Percentiles rank a stretch among this genome's conserved stretches.
Conservation (phyloP, 805 yeast species). For the Kazachstania viticola region DNA sequence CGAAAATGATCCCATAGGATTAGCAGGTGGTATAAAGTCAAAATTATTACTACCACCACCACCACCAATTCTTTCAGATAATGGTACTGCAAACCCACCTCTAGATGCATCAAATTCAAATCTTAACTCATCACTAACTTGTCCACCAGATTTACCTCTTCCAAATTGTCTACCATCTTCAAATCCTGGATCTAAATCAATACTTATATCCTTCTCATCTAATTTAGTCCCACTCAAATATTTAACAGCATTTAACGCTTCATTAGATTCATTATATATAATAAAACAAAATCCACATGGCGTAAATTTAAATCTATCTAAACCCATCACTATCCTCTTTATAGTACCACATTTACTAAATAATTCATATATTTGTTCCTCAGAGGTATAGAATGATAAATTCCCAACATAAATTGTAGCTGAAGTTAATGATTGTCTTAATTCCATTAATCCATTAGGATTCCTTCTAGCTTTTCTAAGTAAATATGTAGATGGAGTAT, state of each 20-base stretch:
- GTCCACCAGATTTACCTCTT: conserved; percentile 88
- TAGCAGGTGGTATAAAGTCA: conserved; percentile 6
- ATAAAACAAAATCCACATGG: conserved; percentile 98
- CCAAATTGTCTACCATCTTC: conserved; percentile 94
- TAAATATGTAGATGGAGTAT: conserved; percentile 59
- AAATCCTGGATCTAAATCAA: conserved; percentile 94
- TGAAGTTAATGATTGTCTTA: conserved; percentile 53
- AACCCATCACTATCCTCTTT: conserved; percentile 81
- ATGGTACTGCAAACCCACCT: conserved; percentile 35
- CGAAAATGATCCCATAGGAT: conserved; percentile 8
- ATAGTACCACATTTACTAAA: conserved; percentile 75
- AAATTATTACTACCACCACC: background rate
- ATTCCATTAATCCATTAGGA: conserved; percentile 43
- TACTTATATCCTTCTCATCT: conserved; percentile 70
- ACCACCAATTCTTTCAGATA: conserved; percentile 23
- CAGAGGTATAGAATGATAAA: conserved; percentile 80
- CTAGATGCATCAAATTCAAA: conserved; percentile 39
- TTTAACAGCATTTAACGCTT: conserved; percentile 74
- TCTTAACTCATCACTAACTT: conserved; percentile 59
- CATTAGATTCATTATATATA: conserved; percentile 53
- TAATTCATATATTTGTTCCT: conserved; percentile 84
- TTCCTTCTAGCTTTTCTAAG: conserved; percentile 50
- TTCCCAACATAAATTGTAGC: conserved; percentile 87
- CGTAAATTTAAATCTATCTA: conserved; percentile 78
- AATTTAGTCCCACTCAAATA: conserved; percentile 71